phyloP scores from a whole-genome alignment of 1,284 basidiomycete species.

The Porodaedalea pini region DNA sequence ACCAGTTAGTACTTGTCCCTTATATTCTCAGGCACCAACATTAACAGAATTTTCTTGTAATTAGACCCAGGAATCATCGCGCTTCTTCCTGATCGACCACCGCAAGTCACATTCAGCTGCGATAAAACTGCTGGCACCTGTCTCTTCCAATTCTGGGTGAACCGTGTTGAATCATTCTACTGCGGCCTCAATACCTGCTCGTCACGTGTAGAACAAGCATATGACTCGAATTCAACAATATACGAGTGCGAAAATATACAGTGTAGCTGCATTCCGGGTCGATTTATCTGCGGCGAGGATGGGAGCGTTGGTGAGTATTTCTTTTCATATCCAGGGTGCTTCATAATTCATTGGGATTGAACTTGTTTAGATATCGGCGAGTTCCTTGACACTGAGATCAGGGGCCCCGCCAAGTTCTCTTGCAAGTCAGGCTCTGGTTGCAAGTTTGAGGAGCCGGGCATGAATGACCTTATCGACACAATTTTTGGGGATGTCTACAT shows the following conservation, averaged over 20 bases:
- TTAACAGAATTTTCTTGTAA: not conserved
- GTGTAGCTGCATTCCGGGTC: constrained; percentile 87
- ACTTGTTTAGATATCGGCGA: constrained; percentile 81
- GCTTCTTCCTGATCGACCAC: constrained; percentile 82
- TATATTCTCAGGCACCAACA: constrained; percentile 12
- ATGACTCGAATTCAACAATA: constrained; percentile 68
- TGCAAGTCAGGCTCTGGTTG: constrained; percentile 77
- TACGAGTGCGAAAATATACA: constrained; percentile 82
- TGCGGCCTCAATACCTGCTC: constrained; percentile 75
- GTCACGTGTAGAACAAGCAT: constrained; percentile 48
- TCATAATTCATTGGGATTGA: constrained; percentile 6
- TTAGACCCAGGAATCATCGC: constrained; percentile 86
- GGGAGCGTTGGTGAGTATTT: constrained; percentile 81
- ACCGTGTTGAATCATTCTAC: constrained; percentile 91
- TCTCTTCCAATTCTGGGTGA: constrained; percentile 97
- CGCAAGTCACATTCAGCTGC: constrained; percentile 95
- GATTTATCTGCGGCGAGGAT: constrained; percentile 94
- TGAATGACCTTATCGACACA: constrained; percentile 91
- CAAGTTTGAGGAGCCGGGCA: constrained; percentile 91
- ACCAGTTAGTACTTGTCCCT: constrained; percentile 64
- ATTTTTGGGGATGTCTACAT: constrained; percentile 93
- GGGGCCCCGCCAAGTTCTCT: constrained; percentile 85
- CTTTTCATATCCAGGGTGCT: not conserved
- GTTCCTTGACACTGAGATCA: constrained; percentile 87
- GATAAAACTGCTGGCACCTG: constrained; percentile 60